Conservation (phyloP, 2,329 filamentous ascomycete genomes). For the Aspergillus texensis region DNA sequence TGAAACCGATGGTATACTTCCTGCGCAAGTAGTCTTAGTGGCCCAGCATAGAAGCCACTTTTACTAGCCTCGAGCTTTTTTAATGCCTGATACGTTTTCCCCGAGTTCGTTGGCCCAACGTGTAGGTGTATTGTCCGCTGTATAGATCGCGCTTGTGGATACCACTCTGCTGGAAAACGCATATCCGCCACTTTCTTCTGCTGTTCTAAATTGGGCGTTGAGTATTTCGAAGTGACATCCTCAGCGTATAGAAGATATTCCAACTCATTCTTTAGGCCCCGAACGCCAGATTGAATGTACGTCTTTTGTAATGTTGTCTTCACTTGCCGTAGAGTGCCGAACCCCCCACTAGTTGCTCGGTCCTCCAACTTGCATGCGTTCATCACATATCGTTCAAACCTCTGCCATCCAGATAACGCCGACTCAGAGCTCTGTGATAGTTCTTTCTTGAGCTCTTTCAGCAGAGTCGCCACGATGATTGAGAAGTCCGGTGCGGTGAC, state of each 20-base stretch:
- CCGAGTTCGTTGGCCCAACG: conserved; percentile 95
- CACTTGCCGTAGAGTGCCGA: conserved; percentile 25
- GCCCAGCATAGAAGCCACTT: conserved; percentile 85
- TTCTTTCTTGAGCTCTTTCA: conserved; percentile 29
- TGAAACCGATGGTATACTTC: conserved; percentile 90
- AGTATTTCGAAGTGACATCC: conserved; percentile 60
- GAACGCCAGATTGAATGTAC: conserved; percentile 58
- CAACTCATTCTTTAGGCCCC: conserved; percentile 60
- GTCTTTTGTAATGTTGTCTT: conserved; percentile 56
- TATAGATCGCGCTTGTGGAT: conserved; percentile 75
- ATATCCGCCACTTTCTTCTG: conserved; percentile 76
- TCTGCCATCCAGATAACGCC: conserved; percentile 27
- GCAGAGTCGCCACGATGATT: conserved; percentile 27
- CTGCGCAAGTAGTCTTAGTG: conserved; percentile 83
- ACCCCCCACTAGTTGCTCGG: conserved; percentile 15
- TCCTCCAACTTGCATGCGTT: conserved; percentile 35
- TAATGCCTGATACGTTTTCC: conserved; percentile 94
- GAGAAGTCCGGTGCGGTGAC: conserved; percentile 30
- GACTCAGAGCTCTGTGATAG: conserved; percentile 18
- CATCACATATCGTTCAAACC: conserved; percentile 35
- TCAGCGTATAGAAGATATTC: conserved; percentile 70
- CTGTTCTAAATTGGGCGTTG: conserved; percentile 57
- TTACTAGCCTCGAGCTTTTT: conserved; percentile 77
- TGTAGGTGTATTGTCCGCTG: conserved; percentile 88
- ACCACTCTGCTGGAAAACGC: conserved; percentile 91